These are phyloP conservation scores for Gillenia trifoliata DNA, from an alignment of 306 rosid species.

Conservation along the genomic window DNA sequence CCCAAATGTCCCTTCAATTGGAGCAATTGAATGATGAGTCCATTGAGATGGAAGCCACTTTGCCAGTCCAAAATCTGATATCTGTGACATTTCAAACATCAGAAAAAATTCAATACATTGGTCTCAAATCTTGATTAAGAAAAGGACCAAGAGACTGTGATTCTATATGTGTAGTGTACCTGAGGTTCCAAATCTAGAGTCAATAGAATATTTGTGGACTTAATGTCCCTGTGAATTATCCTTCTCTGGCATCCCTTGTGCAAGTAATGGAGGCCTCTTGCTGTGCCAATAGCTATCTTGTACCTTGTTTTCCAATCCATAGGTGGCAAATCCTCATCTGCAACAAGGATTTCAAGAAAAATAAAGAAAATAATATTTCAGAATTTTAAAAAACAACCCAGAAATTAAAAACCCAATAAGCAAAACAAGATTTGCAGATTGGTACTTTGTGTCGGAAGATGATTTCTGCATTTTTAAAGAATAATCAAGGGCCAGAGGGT, in stretches of 20 bases:
- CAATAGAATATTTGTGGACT: conserved; percentile 70
- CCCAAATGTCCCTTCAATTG: conserved; percentile 99
- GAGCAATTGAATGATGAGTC: conserved; percentile 96
- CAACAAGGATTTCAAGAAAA: not conserved
- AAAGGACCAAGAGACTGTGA: not conserved
- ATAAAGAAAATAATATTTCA: not conserved
- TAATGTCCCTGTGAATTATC: conserved; percentile 84
- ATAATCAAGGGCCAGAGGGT: no score
- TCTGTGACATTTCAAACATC: conserved; percentile 32
- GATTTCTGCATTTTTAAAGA: not conserved
- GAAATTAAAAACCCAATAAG: not conserved
- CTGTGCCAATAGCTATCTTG: conserved; percentile 75
- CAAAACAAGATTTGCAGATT: not conserved
- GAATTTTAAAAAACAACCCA: conserved; percentile 9
- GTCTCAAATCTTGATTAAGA: not conserved
- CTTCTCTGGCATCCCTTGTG: conserved; percentile 93
- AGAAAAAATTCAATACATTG: not conserved
- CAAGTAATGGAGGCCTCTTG: conserved; percentile 79
- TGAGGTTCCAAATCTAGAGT: conserved; percentile 74
- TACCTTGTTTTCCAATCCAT: conserved; percentile 87
- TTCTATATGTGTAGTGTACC: conserved; percentile 37
- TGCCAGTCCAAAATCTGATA: conserved; percentile 97
- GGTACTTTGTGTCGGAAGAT: not conserved
- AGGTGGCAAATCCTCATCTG: conserved; percentile 60
- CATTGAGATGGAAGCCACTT: conserved; percentile 97